Percentiles rank a stretch among this genome's conserved stretches.
These are phyloP conservation scores for Macrophomina tecta DNA, from an alignment of 2,329 filamentous ascomycete species.

Conservation along the genomic window DNA sequence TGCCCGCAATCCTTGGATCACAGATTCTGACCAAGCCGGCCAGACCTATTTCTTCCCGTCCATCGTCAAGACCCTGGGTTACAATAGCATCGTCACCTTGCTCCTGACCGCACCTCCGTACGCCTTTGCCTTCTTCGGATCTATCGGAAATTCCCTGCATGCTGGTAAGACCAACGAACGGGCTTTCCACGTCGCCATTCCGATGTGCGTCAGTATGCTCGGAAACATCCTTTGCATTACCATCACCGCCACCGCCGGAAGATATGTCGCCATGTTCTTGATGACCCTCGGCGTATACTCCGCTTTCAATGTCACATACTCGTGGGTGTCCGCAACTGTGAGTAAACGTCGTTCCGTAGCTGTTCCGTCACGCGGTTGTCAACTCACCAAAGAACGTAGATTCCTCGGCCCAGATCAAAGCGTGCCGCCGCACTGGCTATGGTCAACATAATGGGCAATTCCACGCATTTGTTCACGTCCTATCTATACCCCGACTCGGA, in stretches of 20 bases:
- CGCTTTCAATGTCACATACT: slow-evolving; percentile 47
- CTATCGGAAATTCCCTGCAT: slow-evolving; percentile 47
- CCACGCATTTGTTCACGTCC: slow-evolving; percentile 6
- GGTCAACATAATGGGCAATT: slow-evolving; percentile 29
- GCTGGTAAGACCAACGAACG: slow-evolving; percentile 51
- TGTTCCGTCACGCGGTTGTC: slow-evolving; percentile 33
- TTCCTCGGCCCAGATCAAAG: slow-evolving; percentile 42
- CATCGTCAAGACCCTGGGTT: slow-evolving; percentile 46
- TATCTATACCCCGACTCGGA: slow-evolving; percentile 16
- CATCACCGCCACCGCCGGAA: slow-evolving; percentile 54
- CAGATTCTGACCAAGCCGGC: slow-evolving; percentile 55
- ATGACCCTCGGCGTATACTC: slow-evolving; percentile 34
- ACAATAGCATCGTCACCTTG: slow-evolving; percentile 31
- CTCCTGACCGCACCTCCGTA: slow-evolving; percentile 57
- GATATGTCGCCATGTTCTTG: slow-evolving; percentile 33
- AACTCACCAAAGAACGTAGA: not conserved
- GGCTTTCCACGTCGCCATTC: slow-evolving; percentile 51
- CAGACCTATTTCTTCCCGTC: slow-evolving; percentile 66
- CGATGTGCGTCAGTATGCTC: slow-evolving; percentile 57
- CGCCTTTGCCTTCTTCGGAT: slow-evolving; percentile 65
- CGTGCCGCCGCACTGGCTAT: slow-evolving; percentile 28
- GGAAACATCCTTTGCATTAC: slow-evolving; percentile 63
- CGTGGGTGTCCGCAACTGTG: slow-evolving; percentile 38
- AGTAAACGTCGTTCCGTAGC: not conserved
- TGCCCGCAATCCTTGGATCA: not conserved